Conservation (phyloP, 2,329 filamentous ascomycete species). For the Colletotrichum sidae region DNA sequence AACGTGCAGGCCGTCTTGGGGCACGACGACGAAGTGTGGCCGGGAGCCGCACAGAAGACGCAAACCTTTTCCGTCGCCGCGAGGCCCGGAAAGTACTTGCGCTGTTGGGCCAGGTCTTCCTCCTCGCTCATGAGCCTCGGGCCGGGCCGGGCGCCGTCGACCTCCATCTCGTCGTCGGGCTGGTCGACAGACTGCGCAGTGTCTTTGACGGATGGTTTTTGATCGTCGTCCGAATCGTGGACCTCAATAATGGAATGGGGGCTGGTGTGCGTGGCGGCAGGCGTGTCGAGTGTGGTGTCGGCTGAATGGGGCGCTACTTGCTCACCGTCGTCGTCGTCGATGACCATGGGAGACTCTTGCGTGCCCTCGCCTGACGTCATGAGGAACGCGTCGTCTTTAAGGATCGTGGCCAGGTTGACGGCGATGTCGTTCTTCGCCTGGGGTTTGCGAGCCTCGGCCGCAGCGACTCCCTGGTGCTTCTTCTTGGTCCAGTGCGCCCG, state of each 20-base stretch:
- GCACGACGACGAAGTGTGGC: conserved; percentile 60
- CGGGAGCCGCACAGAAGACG: conserved; percentile 61
- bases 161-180: conserved; percentile 19
- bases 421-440: conserved; percentile 28
- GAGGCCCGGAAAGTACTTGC: conserved; percentile 64
- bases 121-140: conserved; percentile 37
- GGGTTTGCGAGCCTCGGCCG: conserved; percentile 23
- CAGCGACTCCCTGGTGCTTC: conserved; percentile 15
- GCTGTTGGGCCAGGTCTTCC: conserved; percentile 53
- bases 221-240: background rate
- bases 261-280: background rate
- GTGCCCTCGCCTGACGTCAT: conserved; percentile 7
- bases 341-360: conserved; percentile 24
- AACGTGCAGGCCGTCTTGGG: conserved; percentile 59
- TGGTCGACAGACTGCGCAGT: conserved; percentile 29
- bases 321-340: conserved; percentile 26
- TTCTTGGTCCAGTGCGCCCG: conserved; percentile 31
- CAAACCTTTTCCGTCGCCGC: conserved; percentile 58
- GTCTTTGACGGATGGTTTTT: background rate
- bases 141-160: conserved; percentile 16
- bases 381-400: conserved; percentile 26
- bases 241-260: background rate
- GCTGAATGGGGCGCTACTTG: conserved; percentile 12
- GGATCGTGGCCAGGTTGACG: conserved; percentile 14
- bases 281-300: background rate